Percentiles rank a stretch among this genome's conserved stretches.
Evolutionary conservation across 2,329 filamentous ascomycete species (phyloP).

Genomic region (Aspergillus sp.): DNA sequence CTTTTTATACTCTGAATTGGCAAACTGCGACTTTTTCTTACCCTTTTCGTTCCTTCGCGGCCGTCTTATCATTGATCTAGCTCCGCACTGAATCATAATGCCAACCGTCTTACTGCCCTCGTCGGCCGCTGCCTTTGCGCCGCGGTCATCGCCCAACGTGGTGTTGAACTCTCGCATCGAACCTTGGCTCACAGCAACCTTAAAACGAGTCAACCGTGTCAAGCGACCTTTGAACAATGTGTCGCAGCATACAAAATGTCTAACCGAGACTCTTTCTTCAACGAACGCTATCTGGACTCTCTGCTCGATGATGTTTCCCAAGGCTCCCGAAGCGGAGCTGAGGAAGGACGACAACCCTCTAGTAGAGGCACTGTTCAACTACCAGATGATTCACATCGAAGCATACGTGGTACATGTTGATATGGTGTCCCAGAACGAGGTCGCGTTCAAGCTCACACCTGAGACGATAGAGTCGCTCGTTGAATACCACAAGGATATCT

Average conservation of each 20-base stretch:
- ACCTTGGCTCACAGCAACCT: slow-evolving; percentile 92
- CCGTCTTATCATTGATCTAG: slow-evolving; percentile 47
- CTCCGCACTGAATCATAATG: slow-evolving; percentile 65
- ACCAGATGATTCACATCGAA: slow-evolving; percentile 88
- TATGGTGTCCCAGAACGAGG: slow-evolving; percentile 96
- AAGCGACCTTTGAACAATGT: slow-evolving; percentile 98
- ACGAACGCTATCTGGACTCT: slow-evolving; percentile 92
- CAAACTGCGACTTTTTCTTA: slow-evolving; percentile 17
- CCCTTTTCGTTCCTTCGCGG: slow-evolving; percentile 45
- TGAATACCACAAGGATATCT: slow-evolving; percentile 94
- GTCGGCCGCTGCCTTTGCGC: slow-evolving; percentile 94
- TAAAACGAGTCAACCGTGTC: slow-evolving; percentile 94
- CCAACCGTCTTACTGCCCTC: slow-evolving; percentile 90
- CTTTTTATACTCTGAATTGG: slow-evolving; percentile 38
- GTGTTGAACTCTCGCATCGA: slow-evolving; percentile 90
- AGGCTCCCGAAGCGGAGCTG: slow-evolving; percentile 81
- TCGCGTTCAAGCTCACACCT: slow-evolving; percentile 94
- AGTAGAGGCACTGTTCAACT: slow-evolving; percentile 86
- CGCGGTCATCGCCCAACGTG: slow-evolving; percentile 89
- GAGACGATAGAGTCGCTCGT: slow-evolving; percentile 92
- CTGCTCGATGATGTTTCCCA: slow-evolving; percentile 87
- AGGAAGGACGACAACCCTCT: slow-evolving; percentile 78
- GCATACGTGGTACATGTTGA: slow-evolving; percentile 99
- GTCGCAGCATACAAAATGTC: slow-evolving; percentile 89
- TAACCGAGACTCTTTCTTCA: slow-evolving; percentile 90